Conservation (phyloP, 2,329 filamentous ascomycete genomes). For the Trichophaea hybrida region DNA sequence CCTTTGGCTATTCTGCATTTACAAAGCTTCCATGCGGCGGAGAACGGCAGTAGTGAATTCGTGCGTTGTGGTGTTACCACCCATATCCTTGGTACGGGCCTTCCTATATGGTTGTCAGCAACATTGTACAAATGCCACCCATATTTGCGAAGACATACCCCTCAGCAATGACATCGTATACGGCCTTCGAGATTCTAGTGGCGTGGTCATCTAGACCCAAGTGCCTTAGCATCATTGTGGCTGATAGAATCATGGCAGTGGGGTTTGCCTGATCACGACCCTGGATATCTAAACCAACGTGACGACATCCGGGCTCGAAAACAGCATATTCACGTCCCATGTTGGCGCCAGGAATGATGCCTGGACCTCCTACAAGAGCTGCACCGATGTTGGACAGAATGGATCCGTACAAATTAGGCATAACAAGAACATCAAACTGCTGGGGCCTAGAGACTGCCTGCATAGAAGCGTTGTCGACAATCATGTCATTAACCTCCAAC, state of each 20-base stretch:
- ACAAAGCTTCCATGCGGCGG: slow-evolving; percentile 70
- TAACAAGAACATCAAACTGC: slow-evolving; percentile 99
- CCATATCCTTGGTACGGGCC: slow-evolving; percentile 88
- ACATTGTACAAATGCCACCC: neutral
- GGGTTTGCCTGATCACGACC: slow-evolving; percentile 99
- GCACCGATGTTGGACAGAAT: slow-evolving; percentile 98
- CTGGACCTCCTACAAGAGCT: slow-evolving; percentile 88
- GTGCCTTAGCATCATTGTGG: slow-evolving; percentile 93
- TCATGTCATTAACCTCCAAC: slow-evolving; percentile 96
- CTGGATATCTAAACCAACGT: slow-evolving; percentile 98
- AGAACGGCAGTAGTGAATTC: slow-evolving; percentile 91
- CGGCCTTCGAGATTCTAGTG: slow-evolving; percentile 50
- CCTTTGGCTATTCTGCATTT: neutral
- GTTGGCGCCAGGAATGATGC: slow-evolving; percentile 96
- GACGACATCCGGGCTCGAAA: slow-evolving; percentile 97
- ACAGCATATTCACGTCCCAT: slow-evolving; percentile 98
- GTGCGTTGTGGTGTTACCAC: slow-evolving; percentile 74
- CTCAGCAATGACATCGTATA: slow-evolving; percentile 70
- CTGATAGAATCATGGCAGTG: slow-evolving; percentile 84
- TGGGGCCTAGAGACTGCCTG: slow-evolving; percentile 91
- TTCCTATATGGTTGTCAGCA: slow-evolving; percentile 46
- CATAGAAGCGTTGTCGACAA: slow-evolving; percentile 99
- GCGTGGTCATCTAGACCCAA: slow-evolving; percentile 95
- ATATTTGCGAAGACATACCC: slow-evolving; percentile 45
- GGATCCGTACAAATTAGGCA: slow-evolving; percentile 98